Base-by-base conservation (phyloP, 768 basidiomycete species). In the Mycena rebaudengoi region DNA sequence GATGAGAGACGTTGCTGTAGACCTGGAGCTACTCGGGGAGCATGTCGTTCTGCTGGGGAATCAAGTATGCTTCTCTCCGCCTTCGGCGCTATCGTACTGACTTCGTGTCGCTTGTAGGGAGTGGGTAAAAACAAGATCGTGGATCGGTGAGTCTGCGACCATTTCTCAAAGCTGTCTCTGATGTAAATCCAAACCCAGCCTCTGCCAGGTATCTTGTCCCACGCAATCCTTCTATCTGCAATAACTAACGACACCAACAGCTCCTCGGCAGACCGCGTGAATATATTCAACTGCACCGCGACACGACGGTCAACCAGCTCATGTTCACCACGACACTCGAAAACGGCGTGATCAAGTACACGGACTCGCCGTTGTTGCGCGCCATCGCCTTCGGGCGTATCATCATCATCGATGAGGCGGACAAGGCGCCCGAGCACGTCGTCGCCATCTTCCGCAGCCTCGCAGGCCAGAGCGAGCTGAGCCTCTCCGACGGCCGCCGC, bases 81-180 rank as follows among this genome's bases (percentile, higher is more conserved):
- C 26, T n/a, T 57, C n/a, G n/a, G 12, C 8, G 30, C 11, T 8
- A 14, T 13, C 7, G 30, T 35, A 10, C 39, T 55, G 26, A 53
- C 41, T 33, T 11, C 28, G 35, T 0, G 10, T 6, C 29, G 8
- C 35, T 43, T 14, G 21, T 56, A 87, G 83, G 89, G 89, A 35
- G 89, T 90, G 13, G 89, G 89, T 16, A 90, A 89, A 80, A 90
- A 90, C 71, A 89, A 89, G 74, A 83, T 90, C 43, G 79, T 90
- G 23, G 89, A 90, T 71, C 75, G 87, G 85, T 85, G 41, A 66
- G 81, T 72, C 4, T 18, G 10, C 16, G 55, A 2, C 23, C 32
- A 18, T 4, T n/a, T 7, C 18, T 2, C 8, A 3, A 4, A 39
- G n/a, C n/a, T 18, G 29, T 4, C 48, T 41, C 11, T 21, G 4